A percentile compares a stretch with the other conserved stretches of the same genome.
These are phyloP conservation scores for Pseudozyma sp. DNA, from an alignment of 1,284 basidiomycete species.

Conservation along the genomic window DNA sequence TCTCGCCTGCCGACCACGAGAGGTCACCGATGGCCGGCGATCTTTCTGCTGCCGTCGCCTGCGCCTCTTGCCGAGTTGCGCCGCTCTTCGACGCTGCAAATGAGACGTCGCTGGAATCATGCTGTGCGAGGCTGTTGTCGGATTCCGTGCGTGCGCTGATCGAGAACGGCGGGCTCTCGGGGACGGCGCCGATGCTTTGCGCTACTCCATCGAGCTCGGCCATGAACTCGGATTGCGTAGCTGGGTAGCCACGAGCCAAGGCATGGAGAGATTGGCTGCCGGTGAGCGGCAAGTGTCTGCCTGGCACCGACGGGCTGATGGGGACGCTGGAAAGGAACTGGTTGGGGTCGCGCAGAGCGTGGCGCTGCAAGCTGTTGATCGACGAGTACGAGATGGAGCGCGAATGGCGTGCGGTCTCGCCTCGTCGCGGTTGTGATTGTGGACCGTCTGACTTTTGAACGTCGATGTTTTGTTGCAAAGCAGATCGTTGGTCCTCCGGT, in stretches of 20 bases:
- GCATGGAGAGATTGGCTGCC: conserved; percentile 43
- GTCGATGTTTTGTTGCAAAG: conserved; percentile 8
- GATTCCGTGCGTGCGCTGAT: conserved; percentile 60
- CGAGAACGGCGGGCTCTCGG: conserved; percentile 53
- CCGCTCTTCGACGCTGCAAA: conserved; percentile 18
- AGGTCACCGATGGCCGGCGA: conserved; percentile 59
- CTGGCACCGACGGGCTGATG: conserved; percentile 39
- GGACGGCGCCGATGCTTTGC: conserved; percentile 28
- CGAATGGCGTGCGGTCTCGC: conserved; percentile 47
- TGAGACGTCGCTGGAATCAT: conserved; percentile 18
- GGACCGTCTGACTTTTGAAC: conserved; percentile 11
- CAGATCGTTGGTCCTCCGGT: conserved; percentile 22
- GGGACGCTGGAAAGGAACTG: conserved; percentile 29
- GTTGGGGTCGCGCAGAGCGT: conserved; percentile 19
- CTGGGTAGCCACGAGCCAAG: conserved; percentile 34
- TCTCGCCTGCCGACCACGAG: conserved; percentile 62
- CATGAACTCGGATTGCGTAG: conserved; percentile 35
- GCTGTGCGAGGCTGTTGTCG: conserved; percentile 41
- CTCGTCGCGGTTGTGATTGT: conserved; percentile 12
- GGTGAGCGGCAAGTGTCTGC: conserved; percentile 24
- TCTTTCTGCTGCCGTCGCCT: conserved; percentile 6
- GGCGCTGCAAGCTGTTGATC: conserved; percentile 45
- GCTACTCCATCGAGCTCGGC: conserved; percentile 34
- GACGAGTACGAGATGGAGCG: conserved; percentile 64
- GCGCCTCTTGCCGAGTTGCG: conserved; percentile 11